Evolutionary conservation across 2,329 filamentous ascomycete genomes (phyloP).

Genomic region (Pyricularia pennisetigena): DNA sequence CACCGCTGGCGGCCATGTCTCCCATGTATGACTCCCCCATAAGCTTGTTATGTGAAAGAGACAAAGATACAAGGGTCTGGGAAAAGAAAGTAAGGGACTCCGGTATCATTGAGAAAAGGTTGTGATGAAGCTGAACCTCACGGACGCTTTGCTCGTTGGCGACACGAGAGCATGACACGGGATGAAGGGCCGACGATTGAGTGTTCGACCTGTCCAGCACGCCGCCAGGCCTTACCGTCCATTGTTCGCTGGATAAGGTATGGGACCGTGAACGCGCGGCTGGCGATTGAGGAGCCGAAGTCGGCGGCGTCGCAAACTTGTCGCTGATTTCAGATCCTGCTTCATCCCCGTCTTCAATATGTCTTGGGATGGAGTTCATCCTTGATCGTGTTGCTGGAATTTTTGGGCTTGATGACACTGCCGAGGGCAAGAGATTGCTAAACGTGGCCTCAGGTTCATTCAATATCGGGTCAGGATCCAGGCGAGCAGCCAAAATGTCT

Average conservation of each 20-base stretch:
- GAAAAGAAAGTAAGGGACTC: conserved; percentile 62
- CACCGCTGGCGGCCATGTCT: conserved; percentile 9
- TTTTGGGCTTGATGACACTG: neutral
- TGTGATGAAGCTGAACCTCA: conserved; percentile 65
- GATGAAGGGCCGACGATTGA: conserved; percentile 48
- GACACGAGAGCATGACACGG: conserved; percentile 44
- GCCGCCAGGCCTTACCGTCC: conserved; percentile 48
- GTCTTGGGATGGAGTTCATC: conserved; percentile 9
- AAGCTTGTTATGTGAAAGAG: conserved; percentile 66
- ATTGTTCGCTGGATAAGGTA: conserved; percentile 35
- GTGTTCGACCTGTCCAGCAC: conserved; percentile 63
- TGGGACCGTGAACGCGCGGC: conserved; percentile 33
- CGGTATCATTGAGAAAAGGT: conserved; percentile 63
- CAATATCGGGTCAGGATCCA: conserved; percentile 45
- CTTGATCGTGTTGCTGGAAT: neutral
- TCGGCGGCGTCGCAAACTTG: conserved; percentile 48
- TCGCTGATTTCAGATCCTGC: conserved; percentile 34
- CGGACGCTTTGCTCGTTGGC: conserved; percentile 40
- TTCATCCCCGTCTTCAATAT: conserved; percentile 27
- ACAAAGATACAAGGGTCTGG: conserved; percentile 59
- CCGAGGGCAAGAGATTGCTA: neutral
- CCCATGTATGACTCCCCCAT: conserved; percentile 53
- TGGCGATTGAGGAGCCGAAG: conserved; percentile 40
- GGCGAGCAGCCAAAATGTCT: conserved; percentile 54
- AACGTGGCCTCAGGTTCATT: conserved; percentile 18